A percentile compares a stretch with the other conserved stretches of the same genome.
phyloP scores from a whole-genome alignment of 2,329 filamentous ascomycete species.

The Sporothrix schenckii region DNA sequence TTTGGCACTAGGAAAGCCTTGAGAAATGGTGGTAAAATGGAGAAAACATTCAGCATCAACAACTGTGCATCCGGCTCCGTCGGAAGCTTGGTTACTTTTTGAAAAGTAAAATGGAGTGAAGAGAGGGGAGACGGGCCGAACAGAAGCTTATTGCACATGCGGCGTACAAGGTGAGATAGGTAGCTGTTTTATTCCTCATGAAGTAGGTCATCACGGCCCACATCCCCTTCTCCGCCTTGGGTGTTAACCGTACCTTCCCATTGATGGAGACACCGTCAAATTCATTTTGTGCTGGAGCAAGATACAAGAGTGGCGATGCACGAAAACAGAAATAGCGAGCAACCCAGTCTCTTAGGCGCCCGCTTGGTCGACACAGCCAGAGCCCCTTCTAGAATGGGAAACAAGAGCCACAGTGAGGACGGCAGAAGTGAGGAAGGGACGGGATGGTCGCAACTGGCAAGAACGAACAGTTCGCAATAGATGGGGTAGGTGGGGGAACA shows the following conservation, averaged over 20 bases:
- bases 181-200: neutral
- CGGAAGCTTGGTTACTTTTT: neutral
- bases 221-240: conserved; percentile 13
- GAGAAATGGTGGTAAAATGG: too few relatives aligned
- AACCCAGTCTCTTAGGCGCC: neutral
- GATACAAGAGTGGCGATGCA: neutral
- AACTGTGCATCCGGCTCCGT: conserved; percentile 20
- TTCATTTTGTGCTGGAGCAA: neutral
- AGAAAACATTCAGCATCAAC: neutral
- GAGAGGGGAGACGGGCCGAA: neutral
- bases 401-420: neutral
- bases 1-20: neutral
- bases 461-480: neutral
- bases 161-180: too few relatives aligned
- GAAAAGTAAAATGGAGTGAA: neutral
- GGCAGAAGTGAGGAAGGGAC: conserved; percentile 8
- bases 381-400: neutral
- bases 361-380: neutral
- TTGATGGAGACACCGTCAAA: neutral
- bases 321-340: neutral
- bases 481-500: conserved; percentile 20
- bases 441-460: neutral
- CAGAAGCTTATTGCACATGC: neutral
- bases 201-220: neutral
- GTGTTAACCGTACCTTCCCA: neutral